Evolutionary conservation across 2,329 filamentous ascomycete species (phyloP).

Genomic region (Biscogniauxia sp.): DNA sequence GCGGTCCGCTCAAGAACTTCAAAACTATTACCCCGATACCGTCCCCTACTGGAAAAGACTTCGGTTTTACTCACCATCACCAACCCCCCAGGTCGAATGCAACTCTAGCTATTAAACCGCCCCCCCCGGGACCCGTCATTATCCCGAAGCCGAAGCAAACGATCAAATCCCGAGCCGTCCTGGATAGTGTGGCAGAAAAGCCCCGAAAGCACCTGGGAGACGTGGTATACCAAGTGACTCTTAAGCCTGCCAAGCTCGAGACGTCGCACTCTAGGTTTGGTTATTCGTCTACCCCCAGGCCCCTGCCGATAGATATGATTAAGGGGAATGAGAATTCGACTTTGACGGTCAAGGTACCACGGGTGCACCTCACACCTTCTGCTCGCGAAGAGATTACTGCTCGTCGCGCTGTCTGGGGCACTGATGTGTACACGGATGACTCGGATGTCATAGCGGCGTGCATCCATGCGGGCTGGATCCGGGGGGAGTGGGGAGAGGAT

Average conservation of each 20-base stretch:
- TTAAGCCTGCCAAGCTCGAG: slow-evolving; percentile 53
- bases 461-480: slow-evolving; percentile 90
- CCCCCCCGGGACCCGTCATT: slow-evolving; percentile 38
- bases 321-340: slow-evolving; percentile 83
- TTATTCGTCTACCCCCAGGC: slow-evolving; percentile 59
- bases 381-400: slow-evolving; percentile 81
- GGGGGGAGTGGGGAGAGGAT: slow-evolving; percentile 80
- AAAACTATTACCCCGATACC: slow-evolving; percentile 47
- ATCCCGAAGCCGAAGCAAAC: slow-evolving; percentile 61
- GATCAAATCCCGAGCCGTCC: slow-evolving; percentile 66
- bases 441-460: slow-evolving; percentile 90
- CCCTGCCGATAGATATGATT: slow-evolving; percentile 71
- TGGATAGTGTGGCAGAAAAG: slow-evolving; percentile 67
- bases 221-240: slow-evolving; percentile 71
- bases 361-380: slow-evolving; percentile 67
- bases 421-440: slow-evolving; percentile 92
- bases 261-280: slow-evolving; percentile 41
- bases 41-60: slow-evolving; percentile 45
- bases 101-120: slow-evolving; percentile 28
- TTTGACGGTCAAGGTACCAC: slow-evolving; percentile 81
- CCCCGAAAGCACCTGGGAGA: slow-evolving; percentile 82
- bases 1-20: slow-evolving; percentile 47
- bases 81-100: slow-evolving; percentile 45
- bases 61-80: slow-evolving; percentile 46
- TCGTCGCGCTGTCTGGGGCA: slow-evolving; percentile 83